phyloP scores from a whole-genome alignment of 805 yeast genomes.

The Groenewaldozyma tartarivorans region DNA sequence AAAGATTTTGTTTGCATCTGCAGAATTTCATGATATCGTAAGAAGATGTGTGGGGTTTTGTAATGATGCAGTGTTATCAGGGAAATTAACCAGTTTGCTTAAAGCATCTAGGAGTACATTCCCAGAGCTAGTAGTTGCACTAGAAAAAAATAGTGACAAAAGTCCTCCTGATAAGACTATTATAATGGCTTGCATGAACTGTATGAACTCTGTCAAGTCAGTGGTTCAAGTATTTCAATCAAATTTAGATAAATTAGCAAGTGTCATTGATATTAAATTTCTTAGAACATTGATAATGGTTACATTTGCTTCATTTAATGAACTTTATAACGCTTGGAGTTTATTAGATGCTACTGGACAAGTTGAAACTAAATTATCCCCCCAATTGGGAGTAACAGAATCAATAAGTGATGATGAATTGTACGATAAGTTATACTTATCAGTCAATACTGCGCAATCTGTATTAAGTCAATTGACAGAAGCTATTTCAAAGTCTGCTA shows the following conservation, averaged over 20 bases:
- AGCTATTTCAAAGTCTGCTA: constrained; percentile 26
- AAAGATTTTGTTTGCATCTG: constrained; percentile 51
- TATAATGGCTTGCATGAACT: constrained; percentile 29
- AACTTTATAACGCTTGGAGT: constrained; percentile 57
- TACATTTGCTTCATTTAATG: constrained; percentile 53
- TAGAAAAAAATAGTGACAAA: constrained; percentile 29
- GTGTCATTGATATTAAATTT: constrained; percentile 52
- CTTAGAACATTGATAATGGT: constrained; percentile 55
- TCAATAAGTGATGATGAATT: constrained; percentile 57
- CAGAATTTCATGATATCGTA: constrained; percentile 42
- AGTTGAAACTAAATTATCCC: too few relatives aligned
- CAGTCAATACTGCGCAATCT: constrained; percentile 61
- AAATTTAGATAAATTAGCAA: constrained; percentile 40
- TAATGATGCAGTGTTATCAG: constrained; percentile 9
- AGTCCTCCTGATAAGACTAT: constrained; percentile 16
- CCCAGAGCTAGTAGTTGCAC: constrained; percentile 40
- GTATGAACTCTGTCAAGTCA: constrained; percentile 40
- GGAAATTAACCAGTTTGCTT: constrained; percentile 9
- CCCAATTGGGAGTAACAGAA: constrained; percentile 12
- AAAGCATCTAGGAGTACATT: constrained; percentile 11
- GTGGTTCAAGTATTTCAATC: constrained; percentile 41
- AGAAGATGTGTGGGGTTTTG: constrained; percentile 15
- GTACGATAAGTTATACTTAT: constrained; percentile 52
- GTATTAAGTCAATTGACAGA: constrained; percentile 66
- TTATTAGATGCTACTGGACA: constrained; percentile 21